These are phyloP conservation scores for Nemania bipapillata DNA, from an alignment of 2,329 filamentous ascomycete species.

Conservation along the genomic window DNA sequence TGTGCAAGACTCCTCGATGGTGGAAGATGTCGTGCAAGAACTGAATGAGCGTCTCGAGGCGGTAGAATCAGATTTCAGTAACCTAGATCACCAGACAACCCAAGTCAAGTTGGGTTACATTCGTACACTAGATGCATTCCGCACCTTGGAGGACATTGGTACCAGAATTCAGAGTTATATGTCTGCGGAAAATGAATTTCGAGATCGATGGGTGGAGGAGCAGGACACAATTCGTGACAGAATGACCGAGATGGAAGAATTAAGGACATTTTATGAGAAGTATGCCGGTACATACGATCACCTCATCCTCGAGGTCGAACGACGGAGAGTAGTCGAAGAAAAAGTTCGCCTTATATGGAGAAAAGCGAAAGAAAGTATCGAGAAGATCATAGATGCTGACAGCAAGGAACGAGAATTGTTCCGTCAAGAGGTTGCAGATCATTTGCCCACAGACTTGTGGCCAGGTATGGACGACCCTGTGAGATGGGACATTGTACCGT, in stretches of 20 bases:
- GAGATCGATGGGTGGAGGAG: conserved; percentile 77
- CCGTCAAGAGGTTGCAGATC: conserved; percentile 83
- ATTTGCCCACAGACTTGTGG: conserved; percentile 88
- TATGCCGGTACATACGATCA: conserved; percentile 87
- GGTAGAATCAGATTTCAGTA: conserved; percentile 77
- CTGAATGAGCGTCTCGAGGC: conserved; percentile 79
- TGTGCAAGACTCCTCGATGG: conserved; percentile 73
- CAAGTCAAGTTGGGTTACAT: conserved; percentile 65
- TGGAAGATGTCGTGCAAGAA: conserved; percentile 73
- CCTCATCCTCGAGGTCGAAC: conserved; percentile 82
- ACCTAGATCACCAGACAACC: conserved; percentile 71
- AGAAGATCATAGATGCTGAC: conserved; percentile 79
- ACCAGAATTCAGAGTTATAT: conserved; percentile 73
- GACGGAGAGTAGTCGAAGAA: conserved; percentile 77
- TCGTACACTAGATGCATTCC: conserved; percentile 71
- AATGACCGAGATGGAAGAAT: conserved; percentile 78
- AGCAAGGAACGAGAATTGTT: conserved; percentile 79
- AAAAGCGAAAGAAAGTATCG: conserved; percentile 80
- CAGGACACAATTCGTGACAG: conserved; percentile 74
- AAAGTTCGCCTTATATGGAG: conserved; percentile 78
- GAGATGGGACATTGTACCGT: conserved; percentile 61
- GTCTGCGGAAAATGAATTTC: conserved; percentile 71
- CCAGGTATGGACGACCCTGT: conserved; percentile 74
- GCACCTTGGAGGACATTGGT: conserved; percentile 74
- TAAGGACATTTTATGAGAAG: conserved; percentile 85